These are phyloP conservation scores for Stevia rebaudiana DNA, from an alignment of 140 eudicot species.

Conservation along the genomic window DNA sequence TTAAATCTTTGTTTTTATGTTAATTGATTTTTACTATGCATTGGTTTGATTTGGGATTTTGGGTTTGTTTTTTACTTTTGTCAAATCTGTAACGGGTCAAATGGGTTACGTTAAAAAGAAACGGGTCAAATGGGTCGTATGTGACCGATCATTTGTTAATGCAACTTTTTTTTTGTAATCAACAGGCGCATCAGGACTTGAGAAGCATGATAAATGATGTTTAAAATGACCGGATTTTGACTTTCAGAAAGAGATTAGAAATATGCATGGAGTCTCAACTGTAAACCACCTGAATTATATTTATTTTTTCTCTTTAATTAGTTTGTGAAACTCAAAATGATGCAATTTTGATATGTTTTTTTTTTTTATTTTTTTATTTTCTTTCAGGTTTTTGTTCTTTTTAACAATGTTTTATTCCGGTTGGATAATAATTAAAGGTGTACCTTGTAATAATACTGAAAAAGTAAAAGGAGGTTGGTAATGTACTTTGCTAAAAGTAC, in stretches of 20 bases:
- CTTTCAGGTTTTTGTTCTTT: background rate
- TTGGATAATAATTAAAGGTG: slow-evolving; percentile 30
- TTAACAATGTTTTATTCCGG: slow-evolving; percentile 14
- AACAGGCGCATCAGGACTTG: slow-evolving; percentile 34
- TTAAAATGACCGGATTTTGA: slow-evolving; percentile 25
- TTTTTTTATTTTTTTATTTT: no score
- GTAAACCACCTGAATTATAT: slow-evolving; percentile 26
- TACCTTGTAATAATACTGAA: slow-evolving; percentile 4
- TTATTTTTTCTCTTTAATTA: slow-evolving; percentile 5
- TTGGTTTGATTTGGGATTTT: background rate
- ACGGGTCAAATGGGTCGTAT: background rate
- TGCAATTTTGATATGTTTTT: slow-evolving; percentile 45
- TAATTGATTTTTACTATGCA: no score
- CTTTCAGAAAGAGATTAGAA: slow-evolving; percentile 34
- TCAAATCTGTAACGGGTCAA: background rate
- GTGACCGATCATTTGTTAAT: background rate
- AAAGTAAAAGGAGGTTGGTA: background rate
- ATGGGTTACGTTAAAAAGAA: no score
- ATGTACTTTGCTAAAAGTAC: slow-evolving; percentile 7
- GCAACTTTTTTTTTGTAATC: background rate
- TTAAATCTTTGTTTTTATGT: background rate
- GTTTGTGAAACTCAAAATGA: slow-evolving; percentile 13
- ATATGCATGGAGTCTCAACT: slow-evolving; percentile 29
- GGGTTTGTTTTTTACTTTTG: background rate
- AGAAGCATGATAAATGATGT: slow-evolving; percentile 32